Evolutionary conservation across 371 early-diverging fungal species (phyloP).

Genomic region (Phascolomyces articulosus): DNA sequence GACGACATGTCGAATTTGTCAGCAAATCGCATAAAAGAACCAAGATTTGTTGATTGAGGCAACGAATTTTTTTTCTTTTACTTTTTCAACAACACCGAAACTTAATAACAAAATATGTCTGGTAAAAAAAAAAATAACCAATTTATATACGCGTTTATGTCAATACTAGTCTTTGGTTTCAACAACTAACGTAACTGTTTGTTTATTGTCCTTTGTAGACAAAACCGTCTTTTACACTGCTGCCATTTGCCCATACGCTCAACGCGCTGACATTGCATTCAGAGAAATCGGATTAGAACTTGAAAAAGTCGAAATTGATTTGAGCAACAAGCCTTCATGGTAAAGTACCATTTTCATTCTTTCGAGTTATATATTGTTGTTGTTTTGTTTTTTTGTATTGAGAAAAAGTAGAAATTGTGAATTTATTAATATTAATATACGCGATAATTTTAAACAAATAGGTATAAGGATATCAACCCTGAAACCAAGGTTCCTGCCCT

Average conservation of each 20-base stretch:
- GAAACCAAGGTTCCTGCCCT: constrained; percentile 59
- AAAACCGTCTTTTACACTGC: constrained; percentile 56
- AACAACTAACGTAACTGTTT: too few relatives aligned
- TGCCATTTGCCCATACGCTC: constrained; percentile 66
- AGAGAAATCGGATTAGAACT: constrained; percentile 50
- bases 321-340: constrained; percentile 68
- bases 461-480: constrained; percentile 55
- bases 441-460: too few relatives aligned
- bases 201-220: background rate
- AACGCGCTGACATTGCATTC: constrained; percentile 61
- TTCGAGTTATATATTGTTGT: background rate
- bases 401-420: too few relatives aligned
- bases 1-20: background rate
- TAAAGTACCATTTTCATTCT: too few relatives aligned
- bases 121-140: background rate
- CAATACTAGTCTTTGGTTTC: too few relatives aligned
- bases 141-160: constrained; percentile 1
- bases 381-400: background rate
- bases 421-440: too few relatives aligned
- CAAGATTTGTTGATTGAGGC: background rate
- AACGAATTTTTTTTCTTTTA: background rate
- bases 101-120: background rate
- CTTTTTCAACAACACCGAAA: too few relatives aligned
- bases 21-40: background rate
- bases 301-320: constrained; percentile 59